Evolutionary conservation across 331 rosid genomes (phyloP), one percentile per base, ranked within the genome.

Genomic region (Rosa hybrid): DNA sequence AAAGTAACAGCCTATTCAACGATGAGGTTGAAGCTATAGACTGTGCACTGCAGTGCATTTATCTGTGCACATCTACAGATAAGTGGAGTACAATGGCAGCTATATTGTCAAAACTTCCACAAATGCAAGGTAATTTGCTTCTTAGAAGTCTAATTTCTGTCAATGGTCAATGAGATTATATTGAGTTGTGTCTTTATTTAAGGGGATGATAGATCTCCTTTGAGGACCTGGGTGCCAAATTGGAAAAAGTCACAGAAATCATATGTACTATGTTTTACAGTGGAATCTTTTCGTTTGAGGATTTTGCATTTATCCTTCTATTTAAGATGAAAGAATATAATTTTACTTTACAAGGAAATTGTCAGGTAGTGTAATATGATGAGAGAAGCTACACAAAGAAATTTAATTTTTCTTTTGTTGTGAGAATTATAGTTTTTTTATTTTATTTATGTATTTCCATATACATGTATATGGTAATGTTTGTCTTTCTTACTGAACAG

Each of bases 41-140:
- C 86, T 93, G 96, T 88, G 94, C 97, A 56, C 81, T 96, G 88
- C 94, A 91, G 86, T 96, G 99, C 87, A 87, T 93, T 80, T 96
- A 96, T 89, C 82, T 89, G 88, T 91, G 88, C 84, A 86, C 93
- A 49, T 90, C 82, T 73, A 90, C 96, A 59, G 98, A 96, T 89
- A 90, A 84, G 89, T 96, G 99, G 99, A 90, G 86, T 83, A 89
- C 86, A 80, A 90, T 96, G 99, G 83, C 96, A 70, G 73, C 86
- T 64, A 91, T 91, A 77, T 81, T 96, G 77, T 91, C 96, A 80
- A 93, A 90, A 82, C 91, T 96, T 85, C 97, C 96, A 67, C 91
- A 83, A 80, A 82, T 89, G 77, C 93, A 85, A 74, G 99, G 99
- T 96, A 87, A 81, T 86, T 8, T 85, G 46, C 71, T 49, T 69